Conservation (phyloP, 768 basidiomycete species). For the Suillus variegatus region DNA sequence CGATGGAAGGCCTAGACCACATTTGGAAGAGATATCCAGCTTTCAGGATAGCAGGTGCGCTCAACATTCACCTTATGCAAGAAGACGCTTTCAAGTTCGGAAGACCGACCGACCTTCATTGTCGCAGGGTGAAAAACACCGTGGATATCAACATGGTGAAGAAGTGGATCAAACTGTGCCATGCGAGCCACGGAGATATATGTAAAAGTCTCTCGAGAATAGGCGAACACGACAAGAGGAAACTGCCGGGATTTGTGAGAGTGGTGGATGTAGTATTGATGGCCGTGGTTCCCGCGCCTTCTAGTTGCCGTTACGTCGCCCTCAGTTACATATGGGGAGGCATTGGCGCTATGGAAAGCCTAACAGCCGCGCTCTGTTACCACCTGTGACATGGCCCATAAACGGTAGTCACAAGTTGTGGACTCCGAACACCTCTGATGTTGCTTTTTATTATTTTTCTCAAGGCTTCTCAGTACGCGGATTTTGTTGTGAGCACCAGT, state of each 20-base stretch:
- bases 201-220: conserved; percentile 6
- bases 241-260: conserved; percentile 7
- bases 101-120: conserved; percentile 6
- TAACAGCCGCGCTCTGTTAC: background rate
- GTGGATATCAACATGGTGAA: conserved; percentile 8
- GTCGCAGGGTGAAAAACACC: conserved; percentile 6
- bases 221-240: background rate
- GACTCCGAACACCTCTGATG: background rate
- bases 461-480: no score
- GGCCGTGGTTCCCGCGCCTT: conserved; percentile 14
- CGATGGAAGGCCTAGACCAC: background rate
- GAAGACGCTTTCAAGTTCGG: conserved; percentile 10
- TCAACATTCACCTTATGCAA: conserved; percentile 7
- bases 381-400: background rate
- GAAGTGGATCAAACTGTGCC: conserved; percentile 9
- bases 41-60: background rate
- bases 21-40: background rate
- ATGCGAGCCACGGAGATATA: background rate
- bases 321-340: conserved; percentile 27
- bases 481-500: no score
- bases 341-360: conserved; percentile 3
- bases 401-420: background rate
- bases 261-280: conserved; percentile 8
- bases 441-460: background rate
- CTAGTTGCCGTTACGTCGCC: conserved; percentile 23